Conservation (phyloP, 2,329 filamentous ascomycete genomes). For the Chrysosporium keratinophilum region DNA sequence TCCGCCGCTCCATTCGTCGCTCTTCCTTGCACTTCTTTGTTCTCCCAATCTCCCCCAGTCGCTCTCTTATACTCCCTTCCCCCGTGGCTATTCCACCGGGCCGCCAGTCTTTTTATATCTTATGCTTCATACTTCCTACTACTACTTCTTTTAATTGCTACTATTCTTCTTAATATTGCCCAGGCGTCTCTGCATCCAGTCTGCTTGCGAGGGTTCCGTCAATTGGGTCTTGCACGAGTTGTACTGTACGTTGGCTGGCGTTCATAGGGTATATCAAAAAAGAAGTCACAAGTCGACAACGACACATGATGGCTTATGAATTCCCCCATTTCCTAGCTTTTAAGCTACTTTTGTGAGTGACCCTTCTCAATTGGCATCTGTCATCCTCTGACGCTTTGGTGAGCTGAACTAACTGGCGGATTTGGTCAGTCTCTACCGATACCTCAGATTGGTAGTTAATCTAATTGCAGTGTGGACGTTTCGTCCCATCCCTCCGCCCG, state of each 20-base stretch:
- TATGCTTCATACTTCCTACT: not conserved
- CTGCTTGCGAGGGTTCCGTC: not conserved
- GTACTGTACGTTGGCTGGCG: constrained; percentile 4
- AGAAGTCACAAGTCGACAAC: not conserved
- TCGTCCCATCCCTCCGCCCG: constrained; percentile 70
- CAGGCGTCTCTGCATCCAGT: not conserved
- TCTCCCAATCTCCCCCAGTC: constrained; percentile 3
- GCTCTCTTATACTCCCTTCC: constrained; percentile 7
- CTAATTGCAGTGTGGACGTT: constrained; percentile 77
- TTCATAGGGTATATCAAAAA: not conserved
- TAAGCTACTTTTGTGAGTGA: constrained; percentile 17
- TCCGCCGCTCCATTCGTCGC: constrained; percentile 6
- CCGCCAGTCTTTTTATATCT: constrained; percentile 11
- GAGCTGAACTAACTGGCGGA: constrained; percentile 10
- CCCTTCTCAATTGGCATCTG: not conserved
- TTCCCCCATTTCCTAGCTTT: constrained; percentile 16
- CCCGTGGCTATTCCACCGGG: constrained; percentile 11
- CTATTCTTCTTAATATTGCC: constrained; percentile 6
- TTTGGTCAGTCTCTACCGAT: constrained; percentile 64
- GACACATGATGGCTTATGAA: constrained; percentile 16
- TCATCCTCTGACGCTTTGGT: not conserved
- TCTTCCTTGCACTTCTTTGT: constrained; percentile 3
- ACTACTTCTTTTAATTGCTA: constrained; percentile 1
- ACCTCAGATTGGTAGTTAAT: constrained; percentile 75
- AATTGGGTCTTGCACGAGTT: not conserved